Evolutionary conservation across 495 filamentous ascomycete genomes (phyloP), one percentile per base, ranked within the genome.

Genomic region (Articulospora tetracladia): DNA sequence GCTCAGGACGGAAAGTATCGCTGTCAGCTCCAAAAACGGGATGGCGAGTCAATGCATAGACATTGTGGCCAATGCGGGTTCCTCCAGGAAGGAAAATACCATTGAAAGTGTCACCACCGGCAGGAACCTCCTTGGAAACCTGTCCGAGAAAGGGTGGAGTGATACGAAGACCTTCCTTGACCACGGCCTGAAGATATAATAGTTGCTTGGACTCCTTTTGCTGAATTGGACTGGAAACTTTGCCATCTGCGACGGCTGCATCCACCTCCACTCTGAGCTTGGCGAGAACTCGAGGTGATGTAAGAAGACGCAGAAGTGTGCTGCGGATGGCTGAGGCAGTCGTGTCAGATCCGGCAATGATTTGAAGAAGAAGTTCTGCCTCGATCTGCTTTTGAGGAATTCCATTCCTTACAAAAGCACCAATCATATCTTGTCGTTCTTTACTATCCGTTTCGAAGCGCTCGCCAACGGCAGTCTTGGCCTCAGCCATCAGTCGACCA

Each of bases 331-430:
- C 76, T 2, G 80, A 82, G 0, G 83, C 82, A 0, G 83, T 86
- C 1, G 84, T 86, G 59, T 89, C 86, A 11, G 81, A 79, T 10
- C 85, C 86, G 0, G 85, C 85, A 2, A 85, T 26, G n/a, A 79
- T 70, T 56, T 75, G 72, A n/a, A 73, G 66, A 20, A 76, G 53
- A 15, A 69, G 71, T 57, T 78, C 76, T 2, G 67, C 70, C 60
- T 73, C 69, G 8, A 74, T 60, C 52, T 80, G 70, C 23, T 71
- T 68, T 41, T 70, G 69, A 8, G 53, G 66, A n/a, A 82, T 61
- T 22, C 74, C 76, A 39, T 77, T 68, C 27, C 55, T 13, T 7
- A 76, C 47, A 59, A 77, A 82, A 3, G 74, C 74, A n/a, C 72
- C 73, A 13, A 82, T 67, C 72, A 82, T 77, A 50, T 78, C 74